Percentiles rank a stretch among this genome's conserved stretches.
These are phyloP conservation scores for Dendrobium catenatum DNA, from an alignment of 106 monocot species.

Conservation along the genomic window DNA sequence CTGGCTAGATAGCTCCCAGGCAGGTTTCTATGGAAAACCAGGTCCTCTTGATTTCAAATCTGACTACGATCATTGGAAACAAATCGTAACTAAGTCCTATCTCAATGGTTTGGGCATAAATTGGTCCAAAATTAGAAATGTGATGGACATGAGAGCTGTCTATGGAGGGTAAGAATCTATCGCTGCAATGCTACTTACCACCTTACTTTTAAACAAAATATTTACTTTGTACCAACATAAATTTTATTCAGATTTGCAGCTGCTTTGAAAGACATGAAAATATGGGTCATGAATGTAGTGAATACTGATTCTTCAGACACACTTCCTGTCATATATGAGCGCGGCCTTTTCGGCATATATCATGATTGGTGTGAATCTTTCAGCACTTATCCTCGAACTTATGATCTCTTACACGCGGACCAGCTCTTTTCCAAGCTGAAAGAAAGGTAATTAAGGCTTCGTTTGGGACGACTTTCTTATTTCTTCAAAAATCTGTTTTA, in stretches of 20 bases:
- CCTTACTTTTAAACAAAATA: no score
- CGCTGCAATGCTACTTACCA: no score
- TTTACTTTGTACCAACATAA: no score
- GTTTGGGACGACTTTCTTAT: no score
- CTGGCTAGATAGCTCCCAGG: slow-evolving; percentile 49
- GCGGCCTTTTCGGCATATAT: slow-evolving; percentile 64
- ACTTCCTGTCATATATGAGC: slow-evolving; percentile 57
- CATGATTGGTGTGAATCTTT: slow-evolving; percentile 79
- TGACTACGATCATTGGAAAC: slow-evolving; percentile 71
- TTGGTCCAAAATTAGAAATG: slow-evolving; percentile 84
- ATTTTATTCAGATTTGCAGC: slow-evolving; percentile 47
- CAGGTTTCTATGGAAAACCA: slow-evolving; percentile 7
- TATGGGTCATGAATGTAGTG: slow-evolving; percentile 98
- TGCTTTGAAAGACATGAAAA: slow-evolving; percentile 59
- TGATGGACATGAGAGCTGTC: slow-evolving; percentile 93
- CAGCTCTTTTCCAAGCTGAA: slow-evolving; percentile 62
- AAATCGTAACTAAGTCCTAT: slow-evolving; percentile 59
- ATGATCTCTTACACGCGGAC: slow-evolving; percentile 64
- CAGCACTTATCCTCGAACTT: slow-evolving; percentile 64
- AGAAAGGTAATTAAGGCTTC: slow-evolving; percentile 28
- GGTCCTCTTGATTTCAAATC: slow-evolving; percentile 51
- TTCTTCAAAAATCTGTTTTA: no score
- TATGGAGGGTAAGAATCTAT: slow-evolving; percentile 55
- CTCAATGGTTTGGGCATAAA: slow-evolving; percentile 46
- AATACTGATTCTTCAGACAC: slow-evolving; percentile 69